phyloP scores from a whole-genome alignment of 495 filamentous ascomycete genomes.

The Annulohypoxylon maeteangense region DNA sequence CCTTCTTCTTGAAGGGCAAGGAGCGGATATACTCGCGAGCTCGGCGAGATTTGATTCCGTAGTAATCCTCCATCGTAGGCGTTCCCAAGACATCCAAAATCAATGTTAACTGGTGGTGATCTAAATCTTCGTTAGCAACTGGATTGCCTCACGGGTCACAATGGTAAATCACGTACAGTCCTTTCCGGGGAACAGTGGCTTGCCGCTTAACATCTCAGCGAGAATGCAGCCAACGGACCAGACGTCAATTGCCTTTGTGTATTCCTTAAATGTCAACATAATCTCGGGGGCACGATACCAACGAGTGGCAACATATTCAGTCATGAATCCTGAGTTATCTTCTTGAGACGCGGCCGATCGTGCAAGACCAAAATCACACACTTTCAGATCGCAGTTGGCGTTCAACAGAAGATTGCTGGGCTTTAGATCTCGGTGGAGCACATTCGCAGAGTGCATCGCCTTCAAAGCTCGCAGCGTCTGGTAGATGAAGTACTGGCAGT shows the following conservation, averaged over 20 bases:
- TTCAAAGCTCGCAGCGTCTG: constrained; percentile 98
- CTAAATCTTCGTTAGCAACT: constrained; percentile 57
- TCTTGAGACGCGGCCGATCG: constrained; percentile 92
- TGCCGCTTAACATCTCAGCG: constrained; percentile 99
- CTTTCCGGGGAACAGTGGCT: constrained; percentile 98
- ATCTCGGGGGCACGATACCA: constrained; percentile 99
- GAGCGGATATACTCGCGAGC: constrained; percentile 99
- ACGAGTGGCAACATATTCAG: constrained; percentile 98
- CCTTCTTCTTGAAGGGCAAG: constrained; percentile 99
- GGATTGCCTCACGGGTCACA: background rate
- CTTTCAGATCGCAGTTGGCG: constrained; percentile 99
- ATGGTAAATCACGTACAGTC: constrained; percentile 77
- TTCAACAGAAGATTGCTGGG: constrained; percentile 97
- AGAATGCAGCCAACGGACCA: constrained; percentile 99
- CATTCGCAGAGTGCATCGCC: constrained; percentile 99
- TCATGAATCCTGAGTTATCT: constrained; percentile 99
- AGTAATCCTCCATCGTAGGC: constrained; percentile 99
- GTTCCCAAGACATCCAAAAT: constrained; percentile 98
- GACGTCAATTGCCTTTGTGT: constrained; percentile 99
- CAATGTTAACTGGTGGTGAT: constrained; percentile 97
- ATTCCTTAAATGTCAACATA: constrained; percentile 99
- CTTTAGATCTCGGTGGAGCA: constrained; percentile 97
- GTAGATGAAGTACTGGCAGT: constrained; percentile 99
- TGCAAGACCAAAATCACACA: constrained; percentile 97
- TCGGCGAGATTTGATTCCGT: constrained; percentile 98